Base-by-base conservation (phyloP, 83 land plant genomes). In the Picea mariana region DNA sequence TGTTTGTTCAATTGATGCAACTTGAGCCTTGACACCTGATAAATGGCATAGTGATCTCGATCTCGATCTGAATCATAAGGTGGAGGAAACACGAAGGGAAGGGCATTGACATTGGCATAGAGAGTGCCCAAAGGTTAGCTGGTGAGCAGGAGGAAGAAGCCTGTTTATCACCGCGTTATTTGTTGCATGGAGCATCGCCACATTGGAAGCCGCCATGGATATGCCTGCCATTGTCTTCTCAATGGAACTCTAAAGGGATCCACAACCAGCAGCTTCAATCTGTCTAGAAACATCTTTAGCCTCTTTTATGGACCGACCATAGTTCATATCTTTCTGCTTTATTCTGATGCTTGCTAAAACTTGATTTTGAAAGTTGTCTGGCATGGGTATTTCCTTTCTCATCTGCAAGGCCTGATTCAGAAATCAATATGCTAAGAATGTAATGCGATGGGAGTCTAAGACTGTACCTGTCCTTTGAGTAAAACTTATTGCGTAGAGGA, bases 1-100 rank as follows among this genome's bases (percentile, higher is more conserved):
- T 9, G 90, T 89, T 71, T 89, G 90, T 65, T 97, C 95, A 64
- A 84, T 65, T 4, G 96, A 87, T 1, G 98, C 94, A 75, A 94
- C 93, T 82, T 93, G 92, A 75, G 94, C 86, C 77, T 86, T 88
- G 21, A 90, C 77, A n/a, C 73, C 73, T 68, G 73, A 5, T 68
- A 68, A 16, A 68, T 34, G 44, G 18, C 42, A 68, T 31, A 68
- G 17, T 3, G 58, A 52, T 52, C 58, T 68, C 8, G 58, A 52
- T 52, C 58, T 68, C 8, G 73, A 68, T 13, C 73, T 68, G 44
- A 31, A 68, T 68, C 27, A 16, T 68, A 40, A 34, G 44, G 38
- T 68, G 40, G 44, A 68, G 18, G 73, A 68, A 34, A 40, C 31
- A 17, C 73, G 44, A 68, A 40, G 40, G 44, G 17, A 34, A 34